Percentiles rank a stretch among this genome's conserved stretches.
Evolutionary conservation across 179 eudicot species (phyloP).

Genomic region (Dionaea muscipula): DNA sequence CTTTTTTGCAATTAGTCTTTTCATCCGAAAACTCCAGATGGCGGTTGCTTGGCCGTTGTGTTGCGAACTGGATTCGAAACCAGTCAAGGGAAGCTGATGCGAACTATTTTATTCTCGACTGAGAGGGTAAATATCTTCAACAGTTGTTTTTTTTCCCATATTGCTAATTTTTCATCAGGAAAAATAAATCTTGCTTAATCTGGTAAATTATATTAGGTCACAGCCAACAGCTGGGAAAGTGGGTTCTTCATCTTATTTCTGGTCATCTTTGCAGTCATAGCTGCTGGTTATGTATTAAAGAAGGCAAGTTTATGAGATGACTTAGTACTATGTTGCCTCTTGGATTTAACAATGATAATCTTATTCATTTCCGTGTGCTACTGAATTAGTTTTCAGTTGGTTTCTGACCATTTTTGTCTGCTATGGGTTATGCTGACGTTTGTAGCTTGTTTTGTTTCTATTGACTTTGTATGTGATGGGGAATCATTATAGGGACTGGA

Average conservation of each 20-base stretch:
- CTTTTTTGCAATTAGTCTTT: constrained; percentile 33
- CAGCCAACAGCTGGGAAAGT: constrained; percentile 99
- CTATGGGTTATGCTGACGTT: no score
- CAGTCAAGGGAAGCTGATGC: constrained; percentile 97
- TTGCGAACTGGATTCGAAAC: constrained; percentile 97
- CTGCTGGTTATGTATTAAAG: constrained; percentile 95
- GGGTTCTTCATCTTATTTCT: constrained; percentile 91
- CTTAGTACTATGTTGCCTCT: no score
- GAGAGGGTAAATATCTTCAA: constrained; percentile 61
- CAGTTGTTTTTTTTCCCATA: background rate
- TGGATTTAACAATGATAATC: no score
- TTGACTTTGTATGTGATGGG: background rate
- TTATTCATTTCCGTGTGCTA: constrained; percentile 3
- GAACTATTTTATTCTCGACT: constrained; percentile 90
- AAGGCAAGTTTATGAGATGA: constrained; percentile 62
- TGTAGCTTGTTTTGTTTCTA: background rate
- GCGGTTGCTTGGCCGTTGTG: constrained; percentile 95
- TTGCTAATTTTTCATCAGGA: background rate
- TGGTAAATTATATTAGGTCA: constrained; percentile 41
- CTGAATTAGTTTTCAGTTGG: no score
- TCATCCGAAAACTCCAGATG: constrained; percentile 82
- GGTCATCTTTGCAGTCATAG: constrained; percentile 88
- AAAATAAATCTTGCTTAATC: constrained; percentile 7
- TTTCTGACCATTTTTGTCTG: no score
- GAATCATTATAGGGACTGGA: constrained; percentile 65